Base-by-base conservation (phyloP, 495 filamentous ascomycete genomes). In the Xylaria longipes region DNA sequence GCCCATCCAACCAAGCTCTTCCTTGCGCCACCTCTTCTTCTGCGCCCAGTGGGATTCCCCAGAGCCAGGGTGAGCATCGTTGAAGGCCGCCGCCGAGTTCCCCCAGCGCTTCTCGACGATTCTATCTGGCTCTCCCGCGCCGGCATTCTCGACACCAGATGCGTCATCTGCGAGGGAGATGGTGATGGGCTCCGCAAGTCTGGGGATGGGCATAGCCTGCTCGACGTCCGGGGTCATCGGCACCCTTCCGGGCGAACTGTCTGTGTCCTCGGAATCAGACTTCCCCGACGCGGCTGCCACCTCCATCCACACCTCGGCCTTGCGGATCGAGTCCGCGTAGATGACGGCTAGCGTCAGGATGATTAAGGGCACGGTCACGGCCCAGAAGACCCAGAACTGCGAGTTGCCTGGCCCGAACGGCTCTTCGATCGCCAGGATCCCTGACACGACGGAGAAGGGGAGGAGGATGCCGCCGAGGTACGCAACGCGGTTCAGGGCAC, bases 251-350 rank as follows among this genome's bases (percentile, higher is more conserved):
- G 27, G 54, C 29, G 3, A 58, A 9, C 27, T 12, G 1, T 33
- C 54, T 29, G 20, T 12, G 2, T 54, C 17, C 5, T 54, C 50
- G 17, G 11, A 3, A 29, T 60, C 29, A 1, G 57, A 41, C 39
- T 37, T 68, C 57, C 70, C 58, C 45, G 68, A 50, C 58, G 67
- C 31, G 25, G 78, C 74, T 5, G 79, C 39, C 8, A 82, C 78
- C 73, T 84, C 82, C 22, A 84, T 79, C 82, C 82, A 84, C 7
- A 84, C 82, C 74, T 84, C 82, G 22, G 75, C 76, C 76, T 79
- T 83, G 70, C 82, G 77, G 52, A 83, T 78, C 17, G 77, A 80
- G 69, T 84, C 82, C 33, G 82, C 82, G 70, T 84, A 84, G 68
- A 84, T 80, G 61, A 84, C 56, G 14, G 79, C 61, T 1, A 83